Evolutionary conservation across 805 yeast species (phyloP), one percentile per base, ranked within the genome.

Genomic region (Sugiyamaella mastotermitis): DNA sequence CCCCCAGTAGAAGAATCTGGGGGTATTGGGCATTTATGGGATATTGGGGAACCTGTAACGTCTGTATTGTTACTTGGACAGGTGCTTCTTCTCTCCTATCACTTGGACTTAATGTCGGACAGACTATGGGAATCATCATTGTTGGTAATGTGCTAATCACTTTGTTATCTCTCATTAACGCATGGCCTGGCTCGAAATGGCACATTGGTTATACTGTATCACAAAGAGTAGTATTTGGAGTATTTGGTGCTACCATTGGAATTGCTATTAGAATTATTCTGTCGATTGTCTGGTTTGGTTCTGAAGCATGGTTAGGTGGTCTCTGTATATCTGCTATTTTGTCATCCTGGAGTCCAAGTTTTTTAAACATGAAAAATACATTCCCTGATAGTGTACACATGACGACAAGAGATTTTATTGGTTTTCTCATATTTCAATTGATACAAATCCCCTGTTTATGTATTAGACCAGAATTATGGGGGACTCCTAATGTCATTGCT

Each of bases 151-250:
- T 60, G 11, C 47, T 73, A 33, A 62, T 69, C 35, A 61, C 65
- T 27, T 46, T 58, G 3, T 53, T 66, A 25, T 66, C 73, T 7
- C 50, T 68, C 4, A 50, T 62, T 9, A 69, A 69, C 42, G 71
- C 73, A 22, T 62, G 65, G 50, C 68, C 65, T 13, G 78, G 78
- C 23, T 62, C 69, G 6, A 62, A 62, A 17, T 72, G 65, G 53
- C 76, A 71, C 50, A 60, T 73, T 31, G 76, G 78, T 1, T 73
- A 61, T 46, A 67, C 77, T 3, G 60, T 72, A 10, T 60, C 60
- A 35, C 59, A 64, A 17, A 53, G 78, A 38, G 60, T 64, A 32
- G 56, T 69, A 0, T 72, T 69, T 56, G 78, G 79, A 8, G 57
- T 69, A 22, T 53, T 60, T 42, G 75, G 76, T 2, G 62, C 72